phyloP scores from a whole-genome alignment of 768 basidiomycete genomes.

The Mycena filopes region DNA sequence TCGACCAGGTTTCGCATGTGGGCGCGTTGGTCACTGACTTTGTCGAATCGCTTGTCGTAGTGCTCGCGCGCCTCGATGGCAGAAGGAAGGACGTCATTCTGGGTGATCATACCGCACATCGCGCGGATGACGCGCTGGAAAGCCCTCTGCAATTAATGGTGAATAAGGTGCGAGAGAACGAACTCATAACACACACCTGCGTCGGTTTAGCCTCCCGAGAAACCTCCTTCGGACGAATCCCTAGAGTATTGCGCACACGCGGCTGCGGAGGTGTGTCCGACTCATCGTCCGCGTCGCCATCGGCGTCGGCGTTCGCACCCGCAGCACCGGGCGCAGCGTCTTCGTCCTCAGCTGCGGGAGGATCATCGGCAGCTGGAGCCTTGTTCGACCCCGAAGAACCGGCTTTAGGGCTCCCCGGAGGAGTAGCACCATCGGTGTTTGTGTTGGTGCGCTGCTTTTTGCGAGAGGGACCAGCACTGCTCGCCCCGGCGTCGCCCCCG shows the following conservation, averaged over 20 bases:
- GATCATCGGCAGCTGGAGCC: too few relatives aligned
- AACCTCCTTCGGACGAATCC: constrained; percentile 11
- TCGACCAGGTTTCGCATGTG: constrained; percentile 8
- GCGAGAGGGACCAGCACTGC: too few relatives aligned
- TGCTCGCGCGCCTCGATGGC: constrained; percentile 3
- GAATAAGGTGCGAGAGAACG: not conserved
- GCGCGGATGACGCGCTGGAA: constrained; percentile 9
- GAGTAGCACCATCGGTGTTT: too few relatives aligned
- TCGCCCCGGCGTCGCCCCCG: too few relatives aligned
- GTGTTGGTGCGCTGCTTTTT: too few relatives aligned
- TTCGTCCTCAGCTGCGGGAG: too few relatives aligned
- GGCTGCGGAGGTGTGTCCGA: constrained; percentile 1
- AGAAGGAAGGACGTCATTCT: constrained; percentile 2
- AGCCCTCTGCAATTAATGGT: constrained; percentile 12
- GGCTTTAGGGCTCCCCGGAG: too few relatives aligned
- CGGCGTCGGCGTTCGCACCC: not conserved
- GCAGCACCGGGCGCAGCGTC: not conserved
- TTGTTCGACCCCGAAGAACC: too few relatives aligned
- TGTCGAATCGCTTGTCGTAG: constrained; percentile 20
- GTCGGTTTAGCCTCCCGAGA: not conserved
- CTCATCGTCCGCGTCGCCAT: not conserved
- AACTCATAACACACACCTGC: constrained; percentile 5
- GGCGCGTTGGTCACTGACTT: not conserved
- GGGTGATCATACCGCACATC: constrained; percentile 9
- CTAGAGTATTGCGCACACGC: not conserved